A percentile compares a stretch with the other conserved stretches of the same genome.
These are phyloP conservation scores for Neoarthrinium moseri DNA, from an alignment of 2,329 filamentous ascomycete genomes.

Conservation along the genomic window DNA sequence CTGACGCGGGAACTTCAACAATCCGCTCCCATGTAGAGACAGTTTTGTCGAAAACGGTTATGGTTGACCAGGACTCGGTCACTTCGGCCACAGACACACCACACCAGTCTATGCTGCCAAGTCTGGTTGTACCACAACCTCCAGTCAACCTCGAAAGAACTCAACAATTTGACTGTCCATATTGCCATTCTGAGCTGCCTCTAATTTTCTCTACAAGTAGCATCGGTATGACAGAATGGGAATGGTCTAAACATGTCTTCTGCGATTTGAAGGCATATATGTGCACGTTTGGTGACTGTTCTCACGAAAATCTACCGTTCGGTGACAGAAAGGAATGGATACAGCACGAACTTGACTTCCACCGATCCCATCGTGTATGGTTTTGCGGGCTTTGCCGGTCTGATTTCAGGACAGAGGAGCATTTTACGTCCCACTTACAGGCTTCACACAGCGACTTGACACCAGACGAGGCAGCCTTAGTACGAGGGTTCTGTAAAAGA, in stretches of 20 bases:
- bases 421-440: not conserved
- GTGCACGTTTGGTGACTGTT: not conserved
- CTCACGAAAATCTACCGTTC: not conserved
- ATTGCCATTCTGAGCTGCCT: not conserved
- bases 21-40: not conserved
- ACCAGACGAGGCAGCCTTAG: not conserved
- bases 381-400: not conserved
- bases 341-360: not conserved
- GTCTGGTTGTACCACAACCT: not conserved
- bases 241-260: not conserved
- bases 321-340: not conserved
- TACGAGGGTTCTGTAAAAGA: not conserved
- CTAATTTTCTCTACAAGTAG: not conserved
- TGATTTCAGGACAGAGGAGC: not conserved
- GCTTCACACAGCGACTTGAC: not conserved
- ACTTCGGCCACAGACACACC: not conserved
- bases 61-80: not conserved
- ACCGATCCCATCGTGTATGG: not conserved
- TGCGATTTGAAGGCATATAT: not conserved
- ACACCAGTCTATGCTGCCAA: not conserved
- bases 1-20: not conserved
- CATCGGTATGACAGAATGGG: not conserved
- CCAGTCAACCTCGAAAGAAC: not conserved
- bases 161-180: not conserved
- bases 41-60: not conserved